Evolutionary conservation across 2,329 filamentous ascomycete genomes (phyloP).

Genomic region (Fusarium irregulare): DNA sequence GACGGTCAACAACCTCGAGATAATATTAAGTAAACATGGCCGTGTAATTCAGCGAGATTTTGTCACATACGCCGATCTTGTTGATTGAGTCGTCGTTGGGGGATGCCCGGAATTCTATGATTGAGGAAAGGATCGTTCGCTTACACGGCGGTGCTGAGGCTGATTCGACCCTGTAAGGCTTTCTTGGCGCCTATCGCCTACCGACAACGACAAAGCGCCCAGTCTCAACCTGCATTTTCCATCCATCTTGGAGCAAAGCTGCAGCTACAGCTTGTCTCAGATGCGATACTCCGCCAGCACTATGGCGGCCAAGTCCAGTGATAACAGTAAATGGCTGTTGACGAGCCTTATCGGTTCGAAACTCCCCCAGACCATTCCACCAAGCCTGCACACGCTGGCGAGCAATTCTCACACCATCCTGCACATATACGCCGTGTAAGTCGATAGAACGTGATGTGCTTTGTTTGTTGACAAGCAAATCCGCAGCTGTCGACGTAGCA

Average conservation of each 20-base stretch:
- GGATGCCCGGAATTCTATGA: neutral
- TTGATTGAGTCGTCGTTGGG: neutral
- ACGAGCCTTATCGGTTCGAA: constrained; percentile 62
- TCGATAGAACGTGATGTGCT: constrained; percentile 74
- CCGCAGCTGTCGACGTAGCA: constrained; percentile 74
- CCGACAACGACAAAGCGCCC: constrained; percentile 80
- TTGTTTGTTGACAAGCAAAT: constrained; percentile 74
- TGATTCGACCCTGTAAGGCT: neutral
- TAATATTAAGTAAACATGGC: neutral
- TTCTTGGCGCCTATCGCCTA: constrained; percentile 47
- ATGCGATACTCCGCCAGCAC: constrained; percentile 77
- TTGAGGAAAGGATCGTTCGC: neutral
- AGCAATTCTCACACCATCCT: constrained; percentile 84
- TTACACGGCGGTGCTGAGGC: neutral
- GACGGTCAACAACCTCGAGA: neutral
- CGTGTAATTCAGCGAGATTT: neutral
- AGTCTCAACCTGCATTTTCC: constrained; percentile 79
- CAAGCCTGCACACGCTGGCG: constrained; percentile 73
- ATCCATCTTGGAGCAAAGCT: constrained; percentile 80
- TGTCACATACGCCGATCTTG: neutral
- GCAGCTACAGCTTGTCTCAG: constrained; percentile 84
- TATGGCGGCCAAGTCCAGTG: constrained; percentile 85
- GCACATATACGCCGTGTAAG: constrained; percentile 84
- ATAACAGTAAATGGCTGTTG: constrained; percentile 75
- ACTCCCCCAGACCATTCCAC: constrained; percentile 81